Evolutionary conservation across 163 green algal genomes (phyloP).

Genomic region (Prototheca wickerhamii): DNA sequence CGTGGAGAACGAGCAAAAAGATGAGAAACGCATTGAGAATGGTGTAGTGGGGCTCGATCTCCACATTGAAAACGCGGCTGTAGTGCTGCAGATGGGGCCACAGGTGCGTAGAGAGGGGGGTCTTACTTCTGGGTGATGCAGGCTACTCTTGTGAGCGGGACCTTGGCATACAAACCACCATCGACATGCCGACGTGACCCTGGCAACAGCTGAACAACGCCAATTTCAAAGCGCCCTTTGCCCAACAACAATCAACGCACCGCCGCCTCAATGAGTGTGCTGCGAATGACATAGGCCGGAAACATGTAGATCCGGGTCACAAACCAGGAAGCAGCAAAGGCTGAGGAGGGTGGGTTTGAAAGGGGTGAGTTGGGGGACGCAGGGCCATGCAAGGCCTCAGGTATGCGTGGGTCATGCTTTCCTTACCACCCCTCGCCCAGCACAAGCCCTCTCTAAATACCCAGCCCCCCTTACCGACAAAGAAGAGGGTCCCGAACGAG

Average conservation of each 20-base stretch:
- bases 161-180: not conserved
- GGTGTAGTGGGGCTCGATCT: slow-evolving; percentile 42
- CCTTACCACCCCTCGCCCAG: too few species aligned
- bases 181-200: too few species aligned
- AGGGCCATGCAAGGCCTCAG: too few species aligned
- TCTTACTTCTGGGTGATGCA: not conserved
- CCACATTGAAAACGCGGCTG: slow-evolving; percentile 26
- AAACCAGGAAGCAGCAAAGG: slow-evolving; percentile 71
- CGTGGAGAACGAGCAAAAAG: slow-evolving; percentile 71
- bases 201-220: not conserved
- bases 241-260: too few species aligned
- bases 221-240: too few species aligned
- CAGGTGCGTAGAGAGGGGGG: not conserved
- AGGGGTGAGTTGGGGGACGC: too few species aligned
- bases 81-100: not conserved
- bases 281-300: slow-evolving; percentile 61
- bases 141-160: not conserved
- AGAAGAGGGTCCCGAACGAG: slow-evolving; percentile 34
- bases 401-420: too few species aligned
- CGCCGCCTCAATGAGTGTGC: slow-evolving; percentile 38
- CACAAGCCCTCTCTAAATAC: too few species aligned
- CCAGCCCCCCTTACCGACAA: slow-evolving; percentile 30
- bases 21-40: slow-evolving; percentile 70
- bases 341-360: too few species aligned
- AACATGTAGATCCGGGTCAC: slow-evolving; percentile 66